These are phyloP conservation scores for Fusarium buxicola DNA, from an alignment of 2,329 filamentous ascomycete genomes.

Conservation along the genomic window DNA sequence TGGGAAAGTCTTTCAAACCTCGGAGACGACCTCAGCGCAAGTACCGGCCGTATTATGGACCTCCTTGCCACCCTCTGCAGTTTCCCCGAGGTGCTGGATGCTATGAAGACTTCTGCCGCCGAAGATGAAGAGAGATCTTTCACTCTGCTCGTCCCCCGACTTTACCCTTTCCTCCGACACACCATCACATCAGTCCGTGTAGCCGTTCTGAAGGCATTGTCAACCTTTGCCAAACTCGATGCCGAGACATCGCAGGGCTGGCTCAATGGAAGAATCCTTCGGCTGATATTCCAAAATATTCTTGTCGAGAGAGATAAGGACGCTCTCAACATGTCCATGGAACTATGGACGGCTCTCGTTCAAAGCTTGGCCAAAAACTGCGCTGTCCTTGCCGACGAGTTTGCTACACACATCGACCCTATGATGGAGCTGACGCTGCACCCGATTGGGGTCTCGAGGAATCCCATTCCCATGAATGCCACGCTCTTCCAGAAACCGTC, in stretches of 20 bases:
- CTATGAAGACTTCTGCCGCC: slow-evolving; percentile 91
- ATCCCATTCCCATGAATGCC: slow-evolving; percentile 92
- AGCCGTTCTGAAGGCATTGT: slow-evolving; percentile 89
- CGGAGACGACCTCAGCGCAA: slow-evolving; percentile 96
- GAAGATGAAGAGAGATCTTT: slow-evolving; percentile 90
- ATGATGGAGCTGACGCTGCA: slow-evolving; percentile 87
- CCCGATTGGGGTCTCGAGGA: slow-evolving; percentile 89
- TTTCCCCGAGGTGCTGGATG: slow-evolving; percentile 90
- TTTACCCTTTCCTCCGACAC: slow-evolving; percentile 96
- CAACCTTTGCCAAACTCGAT: slow-evolving; percentile 92
- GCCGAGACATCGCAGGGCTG: slow-evolving; percentile 85
- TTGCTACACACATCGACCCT: slow-evolving; percentile 80
- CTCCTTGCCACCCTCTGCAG: slow-evolving; percentile 94
- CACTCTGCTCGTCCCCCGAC: slow-evolving; percentile 87
- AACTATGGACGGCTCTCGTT: slow-evolving; percentile 87
- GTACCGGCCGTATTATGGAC: slow-evolving; percentile 98
- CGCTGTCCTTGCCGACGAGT: slow-evolving; percentile 75
- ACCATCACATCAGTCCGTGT: slow-evolving; percentile 96
- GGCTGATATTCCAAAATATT: slow-evolving; percentile 94
- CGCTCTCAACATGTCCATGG: slow-evolving; percentile 83
- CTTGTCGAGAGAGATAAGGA: slow-evolving; percentile 90
- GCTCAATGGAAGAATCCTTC: slow-evolving; percentile 89
- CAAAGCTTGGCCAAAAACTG: slow-evolving; percentile 73
- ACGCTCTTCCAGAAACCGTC: slow-evolving; percentile 93
- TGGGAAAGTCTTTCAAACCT: slow-evolving; percentile 97